These are phyloP conservation scores for Sclerotinia nivalis DNA, from an alignment of 2,329 filamentous ascomycete species.

Conservation along the genomic window DNA sequence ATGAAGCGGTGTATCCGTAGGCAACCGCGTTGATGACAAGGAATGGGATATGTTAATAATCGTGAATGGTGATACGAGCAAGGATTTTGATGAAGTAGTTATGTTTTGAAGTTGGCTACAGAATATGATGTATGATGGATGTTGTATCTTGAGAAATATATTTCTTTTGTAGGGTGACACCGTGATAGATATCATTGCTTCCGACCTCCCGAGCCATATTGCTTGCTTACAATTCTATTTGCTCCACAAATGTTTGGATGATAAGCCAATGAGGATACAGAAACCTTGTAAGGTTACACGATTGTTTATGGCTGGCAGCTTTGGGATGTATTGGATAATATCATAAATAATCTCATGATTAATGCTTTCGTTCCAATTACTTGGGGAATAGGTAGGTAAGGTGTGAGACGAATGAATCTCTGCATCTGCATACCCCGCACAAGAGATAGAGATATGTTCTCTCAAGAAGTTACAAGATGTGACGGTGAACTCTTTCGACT, in stretches of 20 bases:
- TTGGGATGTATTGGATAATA: neutral
- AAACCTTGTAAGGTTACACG: neutral
- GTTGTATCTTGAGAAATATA: neutral
- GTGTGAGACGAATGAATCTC: neutral
- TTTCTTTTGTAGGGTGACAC: no score
- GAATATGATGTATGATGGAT: neutral
- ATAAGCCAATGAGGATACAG: neutral
- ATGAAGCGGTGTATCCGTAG: conserved; percentile 13
- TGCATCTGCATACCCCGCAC: neutral
- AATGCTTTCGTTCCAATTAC: neutral
- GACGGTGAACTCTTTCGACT: neutral
- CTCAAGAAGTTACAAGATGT: neutral
- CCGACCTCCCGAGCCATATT: neutral
- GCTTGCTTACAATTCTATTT: no score
- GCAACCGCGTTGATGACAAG: neutral
- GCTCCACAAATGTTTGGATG: neutral
- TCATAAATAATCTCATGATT: neutral
- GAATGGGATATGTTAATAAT: neutral
- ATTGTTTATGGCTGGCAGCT: neutral
- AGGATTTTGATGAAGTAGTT: neutral
- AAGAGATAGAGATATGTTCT: neutral
- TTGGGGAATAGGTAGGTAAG: neutral
- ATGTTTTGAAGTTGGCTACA: neutral
- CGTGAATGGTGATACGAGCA: neutral
- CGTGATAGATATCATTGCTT: neutral